These are phyloP conservation scores for Gynostemma pentaphyllum DNA, from an alignment of 306 rosid genomes.

Conservation along the genomic window DNA sequence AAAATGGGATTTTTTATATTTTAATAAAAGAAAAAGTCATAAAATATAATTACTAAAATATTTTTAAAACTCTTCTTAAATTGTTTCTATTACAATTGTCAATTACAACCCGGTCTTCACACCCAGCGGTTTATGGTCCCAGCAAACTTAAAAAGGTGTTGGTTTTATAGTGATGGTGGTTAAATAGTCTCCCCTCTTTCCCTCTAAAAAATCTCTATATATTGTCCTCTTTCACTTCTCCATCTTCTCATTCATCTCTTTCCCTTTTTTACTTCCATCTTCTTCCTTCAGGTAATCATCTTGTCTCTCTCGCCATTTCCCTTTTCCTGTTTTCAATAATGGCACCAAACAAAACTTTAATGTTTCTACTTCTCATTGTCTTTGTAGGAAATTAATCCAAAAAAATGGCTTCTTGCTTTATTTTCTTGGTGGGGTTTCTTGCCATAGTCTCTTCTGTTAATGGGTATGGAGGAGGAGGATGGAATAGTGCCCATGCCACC, in stretches of 20 bases:
- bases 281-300: constrained; percentile 25
- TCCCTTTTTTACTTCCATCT: constrained; percentile 14
- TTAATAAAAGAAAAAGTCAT: no score
- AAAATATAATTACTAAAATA: no score
- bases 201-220: constrained; percentile 28
- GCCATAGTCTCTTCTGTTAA: constrained; percentile 41
- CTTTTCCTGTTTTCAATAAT: not conserved
- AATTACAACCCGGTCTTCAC: no score
- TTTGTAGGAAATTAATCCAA: constrained; percentile 53
- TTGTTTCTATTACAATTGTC: no score
- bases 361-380: no score
- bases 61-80: no score
- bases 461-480: constrained; percentile 61
- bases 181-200: constrained; percentile 9
- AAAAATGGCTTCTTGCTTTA: constrained; percentile 39
- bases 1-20: no score
- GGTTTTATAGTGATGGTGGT: constrained; percentile 20
- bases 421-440: constrained; percentile 34
- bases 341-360: no score
- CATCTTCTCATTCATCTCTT: constrained; percentile 33
- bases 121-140: constrained; percentile 26
- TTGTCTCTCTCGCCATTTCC: constrained; percentile 2
- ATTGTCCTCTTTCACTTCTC: constrained; percentile 16
- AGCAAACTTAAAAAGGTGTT: constrained; percentile 18
- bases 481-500: constrained; percentile 85